These are phyloP conservation scores for Musa beccarii DNA, from an alignment of 176 grass and related monocot genomes.

Conservation along the genomic window DNA sequence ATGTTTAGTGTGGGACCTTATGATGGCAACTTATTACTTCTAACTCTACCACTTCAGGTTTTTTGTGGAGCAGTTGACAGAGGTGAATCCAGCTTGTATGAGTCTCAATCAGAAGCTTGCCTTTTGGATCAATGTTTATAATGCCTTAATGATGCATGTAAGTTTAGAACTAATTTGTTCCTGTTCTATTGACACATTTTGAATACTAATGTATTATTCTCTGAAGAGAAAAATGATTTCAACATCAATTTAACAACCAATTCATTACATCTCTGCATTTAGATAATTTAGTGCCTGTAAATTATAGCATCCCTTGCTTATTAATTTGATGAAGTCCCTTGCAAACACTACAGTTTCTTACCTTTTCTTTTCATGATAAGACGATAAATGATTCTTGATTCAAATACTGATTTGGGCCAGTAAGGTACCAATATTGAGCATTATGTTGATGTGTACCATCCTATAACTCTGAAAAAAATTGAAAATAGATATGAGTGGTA, in stretches of 20 bases:
- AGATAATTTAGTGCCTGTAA: background rate
- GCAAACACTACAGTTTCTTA: no score
- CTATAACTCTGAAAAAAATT: no score
- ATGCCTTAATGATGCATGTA: slow-evolving; percentile 98
- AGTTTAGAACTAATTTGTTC: slow-evolving; percentile 9
- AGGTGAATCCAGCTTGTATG: slow-evolving; percentile 60
- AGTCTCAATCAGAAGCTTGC: slow-evolving; percentile 61
- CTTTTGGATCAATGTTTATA: slow-evolving; percentile 96
- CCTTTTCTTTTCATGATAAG: no score
- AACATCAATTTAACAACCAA: background rate
- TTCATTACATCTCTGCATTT: no score
- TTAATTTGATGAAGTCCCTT: no score
- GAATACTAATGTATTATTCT: background rate
- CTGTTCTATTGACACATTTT: no score
- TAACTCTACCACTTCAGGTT: slow-evolving; percentile 36
- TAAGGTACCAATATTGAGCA: no score
- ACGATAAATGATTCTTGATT: no score
- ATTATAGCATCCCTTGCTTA: no score
- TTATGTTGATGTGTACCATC: no score
- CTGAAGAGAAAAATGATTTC: background rate
- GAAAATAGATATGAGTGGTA: no score
- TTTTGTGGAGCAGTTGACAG: slow-evolving; percentile 81
- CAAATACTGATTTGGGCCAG: no score
- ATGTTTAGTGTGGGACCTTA: background rate
- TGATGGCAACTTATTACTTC: background rate